phyloP scores from a whole-genome alignment of 129 eudicot genomes.

The Scalesia atractyloides region DNA sequence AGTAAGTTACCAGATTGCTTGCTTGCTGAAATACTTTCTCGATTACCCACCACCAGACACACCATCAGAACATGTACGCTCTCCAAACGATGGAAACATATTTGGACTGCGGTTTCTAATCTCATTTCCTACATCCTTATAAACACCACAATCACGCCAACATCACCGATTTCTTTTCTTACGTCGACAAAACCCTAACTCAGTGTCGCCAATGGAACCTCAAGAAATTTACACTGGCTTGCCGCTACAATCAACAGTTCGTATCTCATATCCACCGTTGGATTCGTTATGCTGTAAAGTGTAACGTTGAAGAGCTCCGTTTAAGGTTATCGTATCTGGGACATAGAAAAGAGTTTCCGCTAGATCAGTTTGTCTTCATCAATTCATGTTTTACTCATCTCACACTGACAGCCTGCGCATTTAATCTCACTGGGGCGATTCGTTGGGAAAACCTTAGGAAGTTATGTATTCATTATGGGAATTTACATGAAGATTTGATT shows the following conservation, averaged over 20 bases:
- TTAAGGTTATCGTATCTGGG: background rate
- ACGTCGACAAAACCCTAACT: slow-evolving; percentile 29
- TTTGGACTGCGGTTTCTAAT: slow-evolving; percentile 16
- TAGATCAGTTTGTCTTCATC: slow-evolving; percentile 19
- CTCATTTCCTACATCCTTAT: background rate
- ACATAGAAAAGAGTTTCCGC: too few species aligned
- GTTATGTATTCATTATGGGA: too few species aligned
- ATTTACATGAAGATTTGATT: too few species aligned
- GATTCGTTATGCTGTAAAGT: slow-evolving; percentile 21
- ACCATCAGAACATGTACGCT: slow-evolving; percentile 24
- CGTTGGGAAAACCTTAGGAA: too few species aligned
- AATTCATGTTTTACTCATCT: slow-evolving; percentile 31
- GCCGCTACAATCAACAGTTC: background rate
- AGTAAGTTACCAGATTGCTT: slow-evolving; percentile 25
- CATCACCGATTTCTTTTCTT: slow-evolving; percentile 12
- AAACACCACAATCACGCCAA: background rate
- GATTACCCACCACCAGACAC: slow-evolving; percentile 24
- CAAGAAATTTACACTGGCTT: background rate
- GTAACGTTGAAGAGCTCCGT: slow-evolving; percentile 20
- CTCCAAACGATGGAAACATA: slow-evolving; percentile 24
- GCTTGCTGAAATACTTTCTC: slow-evolving; percentile 18
- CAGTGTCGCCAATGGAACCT: slow-evolving; percentile 25
- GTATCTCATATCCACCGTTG: slow-evolving; percentile 13
- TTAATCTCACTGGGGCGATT: slow-evolving; percentile 21
- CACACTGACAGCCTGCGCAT: background rate